phyloP scores from a whole-genome alignment of 345 rosid genomes.

The Citrus sp. region DNA sequence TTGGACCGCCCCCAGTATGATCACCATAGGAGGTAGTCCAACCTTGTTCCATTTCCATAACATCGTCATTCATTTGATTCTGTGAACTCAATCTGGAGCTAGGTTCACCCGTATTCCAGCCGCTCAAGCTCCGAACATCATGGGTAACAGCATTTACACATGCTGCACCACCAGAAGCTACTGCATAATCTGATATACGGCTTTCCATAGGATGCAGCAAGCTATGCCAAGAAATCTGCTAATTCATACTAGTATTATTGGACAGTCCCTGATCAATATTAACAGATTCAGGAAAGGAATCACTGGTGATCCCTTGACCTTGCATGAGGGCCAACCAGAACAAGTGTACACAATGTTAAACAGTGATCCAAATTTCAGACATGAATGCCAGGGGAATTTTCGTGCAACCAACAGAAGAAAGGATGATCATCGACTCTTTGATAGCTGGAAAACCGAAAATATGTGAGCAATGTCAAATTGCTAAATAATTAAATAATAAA shows the following conservation, averaged over 20 bases:
- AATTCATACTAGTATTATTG: conserved; percentile 27
- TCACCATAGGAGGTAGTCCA: conserved; percentile 36
- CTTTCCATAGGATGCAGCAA: conserved; percentile 45
- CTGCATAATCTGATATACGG: conserved; percentile 33
- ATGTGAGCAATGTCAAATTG: not conserved
- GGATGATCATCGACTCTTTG: conserved; percentile 14
- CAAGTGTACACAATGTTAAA: conserved; percentile 15
- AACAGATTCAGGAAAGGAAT: conserved; percentile 50
- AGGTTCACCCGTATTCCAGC: conserved; percentile 68
- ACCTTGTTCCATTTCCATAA: conserved; percentile 45
- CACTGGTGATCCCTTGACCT: conserved; percentile 45
- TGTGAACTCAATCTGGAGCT: conserved; percentile 43
- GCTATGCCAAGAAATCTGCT: conserved; percentile 37
- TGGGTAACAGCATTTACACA: conserved; percentile 36
- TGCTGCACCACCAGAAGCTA: conserved; percentile 37
- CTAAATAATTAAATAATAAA: not conserved
- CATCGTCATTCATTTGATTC: conserved; percentile 42
- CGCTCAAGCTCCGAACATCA: conserved; percentile 37
- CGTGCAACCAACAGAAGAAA: conserved; percentile 21
- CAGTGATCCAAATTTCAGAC: conserved; percentile 14
- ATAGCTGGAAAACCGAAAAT: conserved; percentile 2
- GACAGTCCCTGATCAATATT: conserved; percentile 49
- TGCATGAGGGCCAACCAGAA: conserved; percentile 52
- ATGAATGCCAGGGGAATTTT: not conserved
- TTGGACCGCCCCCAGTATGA: conserved; percentile 32